Evolutionary conservation across 495 filamentous ascomycete species (phyloP), one percentile per base, ranked within the genome.

Genomic region (Neurospora sp.): DNA sequence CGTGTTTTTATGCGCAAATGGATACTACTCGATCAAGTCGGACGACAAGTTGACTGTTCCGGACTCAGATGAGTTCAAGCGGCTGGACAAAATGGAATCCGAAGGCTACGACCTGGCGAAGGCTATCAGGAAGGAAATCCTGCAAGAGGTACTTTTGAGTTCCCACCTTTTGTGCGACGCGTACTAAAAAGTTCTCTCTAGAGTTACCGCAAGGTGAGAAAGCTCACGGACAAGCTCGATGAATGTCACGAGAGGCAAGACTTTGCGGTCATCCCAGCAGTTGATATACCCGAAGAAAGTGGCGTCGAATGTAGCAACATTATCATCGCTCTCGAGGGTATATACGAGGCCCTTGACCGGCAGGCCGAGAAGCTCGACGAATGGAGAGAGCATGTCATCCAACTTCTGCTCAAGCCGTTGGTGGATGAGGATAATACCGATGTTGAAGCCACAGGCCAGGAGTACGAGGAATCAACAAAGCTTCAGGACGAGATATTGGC

Each of bases 381-480:
- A 72, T 97, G 92, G 92, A 86, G 94, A 39, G 85, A 90, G 37
- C 83, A 87, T 31, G 88, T 94, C 74, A 85, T 92, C 40, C 83
- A 91, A 69, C 85, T 95, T 22, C 85, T 98, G 3, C 81, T 90
- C 1, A 85, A 89, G 61, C 88, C 92, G 0, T 85, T 99, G 8
- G 91, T 99, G 31, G 96, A 98, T 75, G 88, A 94, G 76, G 93
- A 96, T 69, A 86, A 88, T 16, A 83, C 85, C 9, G 27, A 65
- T 35, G 22, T 65, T 18, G 92, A 96, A 42, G 86, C 90, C 1
- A 92, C 94, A 45, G 95, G 96, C 41, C 89, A 97, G 31, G 95
- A 98, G 79, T 96, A 96, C 74, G 92, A 94, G 73, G 87, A 91
- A 18, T 96, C 94, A 3, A 95, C 92, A 0, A 93, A 92, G 79